These are phyloP conservation scores for Escovopsis sp. DNA, from an alignment of 2,329 filamentous ascomycete species.

Conservation along the genomic window DNA sequence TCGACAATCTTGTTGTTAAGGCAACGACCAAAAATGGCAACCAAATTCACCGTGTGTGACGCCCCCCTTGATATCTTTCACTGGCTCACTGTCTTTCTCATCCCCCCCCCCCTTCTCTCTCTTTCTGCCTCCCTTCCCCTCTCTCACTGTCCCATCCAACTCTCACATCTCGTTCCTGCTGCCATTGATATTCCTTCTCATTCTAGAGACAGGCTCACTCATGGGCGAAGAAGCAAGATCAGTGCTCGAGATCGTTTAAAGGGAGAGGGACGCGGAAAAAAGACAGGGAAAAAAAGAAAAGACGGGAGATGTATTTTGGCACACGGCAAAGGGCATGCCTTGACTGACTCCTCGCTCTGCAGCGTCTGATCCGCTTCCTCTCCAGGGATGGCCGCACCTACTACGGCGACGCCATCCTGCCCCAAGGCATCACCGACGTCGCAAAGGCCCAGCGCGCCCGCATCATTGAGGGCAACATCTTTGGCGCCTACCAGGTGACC, in stretches of 20 bases:
- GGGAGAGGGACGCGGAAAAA: too few species aligned
- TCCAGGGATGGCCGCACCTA: slow-evolving; percentile 54
- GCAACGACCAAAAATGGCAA: neutral
- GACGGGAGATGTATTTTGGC: too few species aligned
- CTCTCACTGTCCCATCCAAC: too few species aligned
- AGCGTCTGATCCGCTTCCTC: slow-evolving; percentile 62
- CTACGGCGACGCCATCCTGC: slow-evolving; percentile 62
- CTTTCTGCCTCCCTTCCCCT: neutral
- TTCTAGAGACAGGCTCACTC: neutral
- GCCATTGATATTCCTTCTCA: too few species aligned
- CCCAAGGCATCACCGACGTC: slow-evolving; percentile 43
- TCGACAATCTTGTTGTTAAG: neutral
- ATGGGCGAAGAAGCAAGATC: too few species aligned
- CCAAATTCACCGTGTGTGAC: slow-evolving; percentile 4
- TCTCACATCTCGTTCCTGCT: too few species aligned
- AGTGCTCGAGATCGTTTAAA: too few species aligned
- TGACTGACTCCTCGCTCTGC: neutral
- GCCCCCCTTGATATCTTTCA: neutral
- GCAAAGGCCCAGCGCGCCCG: slow-evolving; percentile 44
- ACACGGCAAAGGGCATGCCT: too few species aligned
- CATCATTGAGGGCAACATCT: slow-evolving; percentile 51
- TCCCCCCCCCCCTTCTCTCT: neutral
- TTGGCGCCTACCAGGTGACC: slow-evolving; percentile 48
- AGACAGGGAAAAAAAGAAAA: too few species aligned
- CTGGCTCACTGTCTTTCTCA: too few species aligned